Evolutionary conservation across 2,329 filamentous ascomycete species (phyloP).

Genomic region (Chaetomium globosum): DNA sequence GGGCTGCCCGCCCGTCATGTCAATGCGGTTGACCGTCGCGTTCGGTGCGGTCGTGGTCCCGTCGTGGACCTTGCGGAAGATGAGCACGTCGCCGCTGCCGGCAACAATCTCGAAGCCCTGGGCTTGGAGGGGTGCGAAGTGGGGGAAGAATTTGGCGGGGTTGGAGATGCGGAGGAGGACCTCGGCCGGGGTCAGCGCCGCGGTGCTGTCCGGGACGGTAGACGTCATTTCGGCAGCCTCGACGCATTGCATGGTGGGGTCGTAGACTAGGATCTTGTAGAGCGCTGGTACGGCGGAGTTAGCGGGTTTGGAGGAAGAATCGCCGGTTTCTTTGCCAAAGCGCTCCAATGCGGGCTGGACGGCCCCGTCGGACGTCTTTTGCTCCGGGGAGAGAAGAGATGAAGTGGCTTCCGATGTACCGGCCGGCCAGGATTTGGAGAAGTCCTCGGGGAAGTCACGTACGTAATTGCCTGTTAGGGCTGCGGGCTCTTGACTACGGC

Average conservation of each 20-base stretch:
- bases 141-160: conserved; percentile 65
- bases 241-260: conserved; percentile 60
- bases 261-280: conserved; percentile 70
- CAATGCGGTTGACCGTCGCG: conserved; percentile 58
- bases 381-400: conserved; percentile 27
- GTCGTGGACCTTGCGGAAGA: conserved; percentile 64
- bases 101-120: conserved; percentile 70
- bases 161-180: conserved; percentile 63
- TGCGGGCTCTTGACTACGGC: neutral
- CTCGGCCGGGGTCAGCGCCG: conserved; percentile 60
- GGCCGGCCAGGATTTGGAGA: conserved; percentile 48
- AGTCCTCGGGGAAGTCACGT: conserved; percentile 58
- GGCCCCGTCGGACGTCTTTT: conserved; percentile 7
- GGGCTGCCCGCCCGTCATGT: conserved; percentile 51
- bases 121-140: conserved; percentile 60
- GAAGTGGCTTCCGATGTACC: conserved; percentile 24
- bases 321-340: conserved; percentile 9
- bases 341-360: conserved; percentile 38
- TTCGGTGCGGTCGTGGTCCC: conserved; percentile 22
- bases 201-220: conserved; percentile 51
- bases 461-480: conserved; percentile 52
- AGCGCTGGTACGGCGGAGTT: conserved; percentile 38
- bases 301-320: neutral
- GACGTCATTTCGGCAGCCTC: conserved; percentile 64
- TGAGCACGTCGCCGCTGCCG: conserved; percentile 63